phyloP scores from a whole-genome alignment of 2,329 filamentous ascomycete species.

The Cytospora piceae region DNA sequence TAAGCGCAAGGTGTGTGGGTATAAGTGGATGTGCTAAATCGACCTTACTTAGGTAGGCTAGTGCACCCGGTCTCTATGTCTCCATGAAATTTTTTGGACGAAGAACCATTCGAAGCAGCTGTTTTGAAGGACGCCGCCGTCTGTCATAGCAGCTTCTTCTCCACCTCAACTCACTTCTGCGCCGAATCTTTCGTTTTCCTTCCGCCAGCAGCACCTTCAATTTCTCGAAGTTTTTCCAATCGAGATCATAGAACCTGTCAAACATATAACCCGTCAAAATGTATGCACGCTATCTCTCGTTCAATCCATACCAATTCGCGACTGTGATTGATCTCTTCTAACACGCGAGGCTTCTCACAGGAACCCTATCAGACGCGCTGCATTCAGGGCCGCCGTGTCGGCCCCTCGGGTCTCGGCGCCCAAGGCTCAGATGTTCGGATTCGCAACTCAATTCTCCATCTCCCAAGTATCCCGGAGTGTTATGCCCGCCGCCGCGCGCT shows the following conservation, averaged over 20 bases:
- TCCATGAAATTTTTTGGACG: conserved; percentile 4
- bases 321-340: conserved; percentile 11
- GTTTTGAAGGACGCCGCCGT: background rate
- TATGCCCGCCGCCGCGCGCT: conserved; percentile 33
- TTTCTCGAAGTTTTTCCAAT: background rate
- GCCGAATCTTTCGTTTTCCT: background rate
- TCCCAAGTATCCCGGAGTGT: conserved; percentile 25
- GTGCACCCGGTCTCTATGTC: background rate
- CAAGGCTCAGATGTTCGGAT: conserved; percentile 33
- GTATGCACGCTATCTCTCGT: conserved; percentile 1
- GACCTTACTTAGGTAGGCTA: background rate
- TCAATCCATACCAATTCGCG: background rate
- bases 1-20: background rate
- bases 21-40: background rate
- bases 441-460: conserved; percentile 33
- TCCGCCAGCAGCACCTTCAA: background rate
- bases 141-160: background rate
- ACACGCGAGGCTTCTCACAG: conserved; percentile 31
- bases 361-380: conserved; percentile 41
- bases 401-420: conserved; percentile 36
- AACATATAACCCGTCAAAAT: conserved; percentile 19
- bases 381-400: conserved; percentile 39
- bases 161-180: background rate
- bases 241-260: background rate
- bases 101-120: background rate